Percentiles rank a stretch among this genome's conserved stretches.
Evolutionary conservation across 2,329 filamentous ascomycete genomes (phyloP).

Genomic region (Penicillium sp.): DNA sequence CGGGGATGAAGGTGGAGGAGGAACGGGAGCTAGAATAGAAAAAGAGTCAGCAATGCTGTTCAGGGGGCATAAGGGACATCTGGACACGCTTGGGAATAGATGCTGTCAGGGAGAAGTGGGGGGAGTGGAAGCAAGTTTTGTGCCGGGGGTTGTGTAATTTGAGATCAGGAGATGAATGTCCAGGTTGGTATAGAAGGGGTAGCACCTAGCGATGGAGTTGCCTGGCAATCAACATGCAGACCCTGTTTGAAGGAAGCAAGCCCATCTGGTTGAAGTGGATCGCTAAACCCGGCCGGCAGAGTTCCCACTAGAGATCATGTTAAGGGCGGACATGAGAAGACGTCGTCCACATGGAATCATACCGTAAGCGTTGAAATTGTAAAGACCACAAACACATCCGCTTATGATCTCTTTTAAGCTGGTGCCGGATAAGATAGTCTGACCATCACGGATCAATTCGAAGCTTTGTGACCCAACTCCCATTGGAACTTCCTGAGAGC

Average conservation of each 20-base stretch:
- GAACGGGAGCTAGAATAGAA: no score
- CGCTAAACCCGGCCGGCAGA: constrained; percentile 20
- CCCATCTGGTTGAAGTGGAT: constrained; percentile 22
- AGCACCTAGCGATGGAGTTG: constrained; percentile 26
- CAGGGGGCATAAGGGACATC: no score
- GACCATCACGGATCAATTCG: constrained; percentile 39
- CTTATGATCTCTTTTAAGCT: constrained; percentile 22
- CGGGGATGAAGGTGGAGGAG: no score
- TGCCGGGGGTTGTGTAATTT: not conserved
- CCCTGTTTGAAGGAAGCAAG: constrained; percentile 24
- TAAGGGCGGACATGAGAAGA: not conserved
- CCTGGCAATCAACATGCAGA: constrained; percentile 19
- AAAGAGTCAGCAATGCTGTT: no score
- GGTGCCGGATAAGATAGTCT: constrained; percentile 30
- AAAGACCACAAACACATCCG: constrained; percentile 20
- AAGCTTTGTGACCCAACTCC: constrained; percentile 49
- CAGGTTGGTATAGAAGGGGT: constrained; percentile 6
- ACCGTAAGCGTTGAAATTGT: constrained; percentile 49
- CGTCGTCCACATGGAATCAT: not conserved
- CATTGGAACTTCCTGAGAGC: constrained; percentile 46
- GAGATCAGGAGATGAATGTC: not conserved
- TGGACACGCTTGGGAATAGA: no score
- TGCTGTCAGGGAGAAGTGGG: no score
- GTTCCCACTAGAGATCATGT: constrained; percentile 20
- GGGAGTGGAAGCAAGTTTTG: no score